Evolutionary conservation across 106 monocot genomes (phyloP), one percentile per base, ranked within the genome.

Genomic region (Dioscorea alata): DNA sequence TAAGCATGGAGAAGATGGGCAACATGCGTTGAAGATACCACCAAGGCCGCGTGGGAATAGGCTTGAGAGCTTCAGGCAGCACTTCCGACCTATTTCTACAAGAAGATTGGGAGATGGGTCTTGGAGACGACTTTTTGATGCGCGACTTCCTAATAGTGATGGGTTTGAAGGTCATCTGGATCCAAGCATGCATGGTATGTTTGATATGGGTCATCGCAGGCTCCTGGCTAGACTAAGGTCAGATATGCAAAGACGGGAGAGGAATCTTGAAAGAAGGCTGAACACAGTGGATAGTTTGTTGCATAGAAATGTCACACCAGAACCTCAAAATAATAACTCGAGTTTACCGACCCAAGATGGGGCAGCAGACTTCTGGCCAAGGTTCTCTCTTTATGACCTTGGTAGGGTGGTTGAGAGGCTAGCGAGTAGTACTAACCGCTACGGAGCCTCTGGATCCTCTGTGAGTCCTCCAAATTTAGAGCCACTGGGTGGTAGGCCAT

Each of bases 361-460:
- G 53, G 72, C 60, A 34, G 72, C 60, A 34, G 75, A 74, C 66
- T 16, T 80, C 50, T 82, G 77, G 80, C 69, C 67, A 8, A 72
- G 69, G 18, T 50, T 70, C 42, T 71, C 81, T 52, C 24, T 85
- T 32, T 66, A 81, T 25, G 70, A 88, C 25, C 60, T 94, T 62
- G 81, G 82, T 28, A 73, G 83, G 50, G 81, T 85, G 4, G 81
- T 90, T 12, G 76, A 80, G 51, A 81, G 78, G 24, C 79, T 78
- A 66, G 63, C 73, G 19, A 63, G 75, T 21, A 75, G 49, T 62
- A 71, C 50, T 35, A 83, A 23, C 58, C 50, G 32, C 1, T 31
- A 71, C 64, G 82, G 66, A 57, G 66, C 72, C 2, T 75, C 87
- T 13, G 62, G 78, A 63, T 81, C 80, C 9, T 66, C 90, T 50